phyloP scores from a whole-genome alignment of 257 asterid genomes.

The Solanum clarkiae region DNA sequence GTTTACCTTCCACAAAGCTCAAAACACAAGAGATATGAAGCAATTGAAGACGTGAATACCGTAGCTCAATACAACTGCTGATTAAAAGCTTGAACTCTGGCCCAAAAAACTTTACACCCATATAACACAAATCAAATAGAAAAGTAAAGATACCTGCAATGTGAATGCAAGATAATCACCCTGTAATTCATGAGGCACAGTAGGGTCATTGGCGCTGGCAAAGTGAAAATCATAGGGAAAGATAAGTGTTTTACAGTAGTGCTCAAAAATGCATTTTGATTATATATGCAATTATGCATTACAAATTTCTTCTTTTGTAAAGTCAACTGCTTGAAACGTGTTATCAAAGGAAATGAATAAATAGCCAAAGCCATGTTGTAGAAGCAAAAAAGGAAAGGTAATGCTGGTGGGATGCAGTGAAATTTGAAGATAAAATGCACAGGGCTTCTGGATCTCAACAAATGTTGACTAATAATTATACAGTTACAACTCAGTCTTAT shows the following conservation, averaged over 20 bases:
- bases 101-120: neutral
- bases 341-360: neutral
- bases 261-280: neutral
- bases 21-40: neutral
- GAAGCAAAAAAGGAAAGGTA: neutral
- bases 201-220: constrained; percentile 60
- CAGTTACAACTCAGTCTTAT: neutral
- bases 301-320: neutral
- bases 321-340: neutral
- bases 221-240: constrained; percentile 1
- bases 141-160: constrained; percentile 36
- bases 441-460: neutral
- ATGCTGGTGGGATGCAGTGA: neutral
- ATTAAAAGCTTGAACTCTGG: neutral
- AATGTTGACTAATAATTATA: neutral
- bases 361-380: neutral
- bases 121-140: neutral
- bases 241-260: neutral
- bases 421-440: neutral
- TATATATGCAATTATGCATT: neutral
- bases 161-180: constrained; percentile 93
- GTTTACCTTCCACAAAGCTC: neutral
- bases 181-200: constrained; percentile 60
- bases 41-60: neutral
- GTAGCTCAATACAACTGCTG: neutral